Evolutionary conservation across 1,284 basidiomycete species (phyloP).

Genomic region (Sporisorium reilianum): DNA sequence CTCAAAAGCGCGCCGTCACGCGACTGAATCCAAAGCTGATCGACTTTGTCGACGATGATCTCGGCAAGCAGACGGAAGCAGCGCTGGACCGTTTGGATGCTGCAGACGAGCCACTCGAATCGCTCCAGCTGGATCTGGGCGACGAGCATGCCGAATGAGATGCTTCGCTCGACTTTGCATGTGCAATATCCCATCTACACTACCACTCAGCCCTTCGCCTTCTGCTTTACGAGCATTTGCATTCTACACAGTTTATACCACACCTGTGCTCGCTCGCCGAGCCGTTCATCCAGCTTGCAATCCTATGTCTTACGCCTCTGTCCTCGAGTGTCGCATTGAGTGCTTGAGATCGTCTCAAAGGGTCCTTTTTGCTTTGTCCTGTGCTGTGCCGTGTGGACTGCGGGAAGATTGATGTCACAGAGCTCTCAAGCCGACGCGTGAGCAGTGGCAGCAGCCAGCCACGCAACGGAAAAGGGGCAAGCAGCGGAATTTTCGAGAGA

Average conservation of each 20-base stretch:
- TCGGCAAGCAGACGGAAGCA: slow-evolving; percentile 38
- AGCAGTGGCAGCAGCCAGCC: neutral
- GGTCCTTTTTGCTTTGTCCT: neutral
- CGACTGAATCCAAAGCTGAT: slow-evolving; percentile 37
- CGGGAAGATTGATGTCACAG: slow-evolving; percentile 5
- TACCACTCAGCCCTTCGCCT: neutral
- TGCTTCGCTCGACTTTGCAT: neutral
- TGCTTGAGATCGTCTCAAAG: neutral
- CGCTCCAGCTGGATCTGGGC: slow-evolving; percentile 36
- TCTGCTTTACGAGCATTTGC: neutral
- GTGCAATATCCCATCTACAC: neutral
- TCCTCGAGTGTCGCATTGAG: too few species aligned
- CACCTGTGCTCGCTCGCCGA: neutral
- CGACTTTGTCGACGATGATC: slow-evolving; percentile 45
- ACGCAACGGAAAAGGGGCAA: neutral
- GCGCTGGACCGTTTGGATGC: slow-evolving; percentile 19
- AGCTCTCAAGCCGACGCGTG: neutral
- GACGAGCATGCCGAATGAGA: slow-evolving; percentile 9
- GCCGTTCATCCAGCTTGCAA: neutral
- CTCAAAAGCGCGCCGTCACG: slow-evolving; percentile 10
- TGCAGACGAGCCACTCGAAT: slow-evolving; percentile 23
- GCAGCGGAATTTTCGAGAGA: too few species aligned
- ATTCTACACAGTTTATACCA: neutral
- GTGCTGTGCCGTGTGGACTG: neutral
- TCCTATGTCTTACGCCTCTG: neutral